Conservation (phyloP, 73 alveolate genomes). For the Durusdinium trenchii region DNA sequence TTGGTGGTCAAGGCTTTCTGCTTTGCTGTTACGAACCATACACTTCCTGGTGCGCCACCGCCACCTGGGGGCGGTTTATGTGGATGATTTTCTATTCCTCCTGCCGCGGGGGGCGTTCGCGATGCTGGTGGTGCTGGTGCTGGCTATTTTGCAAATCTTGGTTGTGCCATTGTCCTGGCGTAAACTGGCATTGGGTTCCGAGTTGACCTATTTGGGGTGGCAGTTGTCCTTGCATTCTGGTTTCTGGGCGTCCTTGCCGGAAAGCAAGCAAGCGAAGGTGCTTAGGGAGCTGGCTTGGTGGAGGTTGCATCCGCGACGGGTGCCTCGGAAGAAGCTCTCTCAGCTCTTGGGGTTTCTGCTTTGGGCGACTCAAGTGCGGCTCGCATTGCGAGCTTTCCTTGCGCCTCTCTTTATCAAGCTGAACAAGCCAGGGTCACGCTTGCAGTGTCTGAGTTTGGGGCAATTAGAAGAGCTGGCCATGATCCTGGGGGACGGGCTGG, state of each 20-base stretch:
- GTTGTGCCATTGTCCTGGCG: conserved; percentile 44
- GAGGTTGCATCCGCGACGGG: neutral
- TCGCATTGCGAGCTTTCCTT: conserved; percentile 42
- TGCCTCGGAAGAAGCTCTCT: neutral
- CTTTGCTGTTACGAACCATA: neutral
- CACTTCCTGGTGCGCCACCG: conserved; percentile 3
- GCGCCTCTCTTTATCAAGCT: conserved; percentile 30
- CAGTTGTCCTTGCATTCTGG: neutral
- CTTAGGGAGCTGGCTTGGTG: neutral
- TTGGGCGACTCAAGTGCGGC: conserved; percentile 21
- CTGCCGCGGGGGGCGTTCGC: neutral
- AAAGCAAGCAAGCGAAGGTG: neutral
- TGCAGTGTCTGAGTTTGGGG: neutral
- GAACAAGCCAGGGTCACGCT: neutral
- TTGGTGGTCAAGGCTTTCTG: neutral
- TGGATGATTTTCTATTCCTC: conserved; percentile 14
- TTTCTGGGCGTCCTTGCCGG: neutral
- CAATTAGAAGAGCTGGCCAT: conserved; percentile 16
- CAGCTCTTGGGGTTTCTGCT: neutral
- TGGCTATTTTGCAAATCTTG: neutral
- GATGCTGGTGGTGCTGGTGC: neutral
- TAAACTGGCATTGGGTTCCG: neutral
- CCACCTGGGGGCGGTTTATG: conserved; percentile 16
- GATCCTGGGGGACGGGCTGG: neutral
- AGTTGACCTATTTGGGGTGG: neutral